These are phyloP conservation scores for Pseudogymnoascus sp. DNA, from an alignment of 2,329 filamentous ascomycete species.

Conservation along the genomic window DNA sequence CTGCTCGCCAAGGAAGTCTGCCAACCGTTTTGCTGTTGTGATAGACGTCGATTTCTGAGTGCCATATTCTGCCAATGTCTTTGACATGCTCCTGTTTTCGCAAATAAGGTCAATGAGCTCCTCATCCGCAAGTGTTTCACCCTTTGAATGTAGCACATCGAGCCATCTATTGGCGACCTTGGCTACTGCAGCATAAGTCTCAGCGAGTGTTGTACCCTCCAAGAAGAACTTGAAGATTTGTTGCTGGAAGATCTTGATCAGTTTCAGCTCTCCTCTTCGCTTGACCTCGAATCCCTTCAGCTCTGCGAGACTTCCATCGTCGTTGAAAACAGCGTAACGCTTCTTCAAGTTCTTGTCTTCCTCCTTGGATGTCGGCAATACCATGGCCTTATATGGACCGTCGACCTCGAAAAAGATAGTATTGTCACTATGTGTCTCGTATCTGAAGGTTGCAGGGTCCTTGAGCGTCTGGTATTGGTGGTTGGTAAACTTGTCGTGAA, in stretches of 20 bases:
- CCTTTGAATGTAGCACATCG: slow-evolving; percentile 84
- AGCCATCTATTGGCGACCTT: slow-evolving; percentile 95
- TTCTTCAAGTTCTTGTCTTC: slow-evolving; percentile 99
- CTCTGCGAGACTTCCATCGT: slow-evolving; percentile 90
- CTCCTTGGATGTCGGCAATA: slow-evolving; percentile 93
- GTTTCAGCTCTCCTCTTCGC: slow-evolving; percentile 90
- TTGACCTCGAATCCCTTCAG: slow-evolving; percentile 97
- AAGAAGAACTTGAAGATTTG: slow-evolving; percentile 99
- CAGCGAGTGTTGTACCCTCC: slow-evolving; percentile 74
- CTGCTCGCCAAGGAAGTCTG: slow-evolving; percentile 92
- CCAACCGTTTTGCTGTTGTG: slow-evolving; percentile 87
- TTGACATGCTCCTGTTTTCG: slow-evolving; percentile 96
- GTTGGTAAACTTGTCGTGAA: slow-evolving; percentile 91
- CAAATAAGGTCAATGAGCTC: slow-evolving; percentile 99
- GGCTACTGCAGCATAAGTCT: slow-evolving; percentile 86
- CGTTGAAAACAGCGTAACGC: slow-evolving; percentile 96
- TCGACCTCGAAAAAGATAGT: slow-evolving; percentile 99
- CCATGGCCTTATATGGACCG: slow-evolving; percentile 94
- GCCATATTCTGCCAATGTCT: slow-evolving; percentile 94
- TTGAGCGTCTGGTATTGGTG: slow-evolving; percentile 90
- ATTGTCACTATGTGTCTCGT: slow-evolving; percentile 96
- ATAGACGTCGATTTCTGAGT: slow-evolving; percentile 97
- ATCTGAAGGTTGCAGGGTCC: slow-evolving; percentile 72
- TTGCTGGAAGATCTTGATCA: slow-evolving; percentile 99
- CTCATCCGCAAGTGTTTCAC: slow-evolving; percentile 84